Evolutionary conservation across 176 grass and related monocot genomes (phyloP), one percentile per base, ranked within the genome.

Genomic region (Dactylis glomerata): DNA sequence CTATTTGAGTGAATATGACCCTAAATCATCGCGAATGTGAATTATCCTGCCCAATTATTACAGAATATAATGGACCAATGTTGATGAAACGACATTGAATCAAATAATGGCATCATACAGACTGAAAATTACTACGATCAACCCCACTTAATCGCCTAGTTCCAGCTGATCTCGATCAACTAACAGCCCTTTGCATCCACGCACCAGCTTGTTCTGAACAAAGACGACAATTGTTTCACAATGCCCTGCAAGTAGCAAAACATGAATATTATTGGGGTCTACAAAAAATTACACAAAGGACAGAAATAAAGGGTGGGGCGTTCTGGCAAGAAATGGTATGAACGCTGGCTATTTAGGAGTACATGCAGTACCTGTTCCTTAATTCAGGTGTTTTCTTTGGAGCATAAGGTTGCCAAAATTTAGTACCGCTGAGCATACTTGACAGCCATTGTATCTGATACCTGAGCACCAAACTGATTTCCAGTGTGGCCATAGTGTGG

Each of bases 391-490:
- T 50, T 74, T 74, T 17, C 26, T 75, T 51, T 27, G 23, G 16
- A 75, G 72, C 45, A 47, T 24, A 51, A 4, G 16, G 1, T 71
- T 49, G 23, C 26, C 45, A 74, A 47, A 22, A 51, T 6, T 47
- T 51, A 75, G 45, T 32, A 75, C 4, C 5, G 72, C 45, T 75
- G 45, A 31, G 24, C 45, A 46, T 74, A 74, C 27, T 74, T 74
- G 71, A 74, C 44, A 12, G 27, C 44, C 44, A 32, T 31, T 47
- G 49, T 27, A 10, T 74, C 71, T 50, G 64, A 55, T 36, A 75
- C 38, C 28, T 66, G 70, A 86, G 80, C 81, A 83, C 42, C 46
- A 72, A 86, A 86, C 44, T 69, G 76, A 40, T 44, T 47, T 72
- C 38, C 45, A 33, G 24, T 7, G 47, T 12, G 14, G 6, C 65